Base-by-base conservation (phyloP, 257 asterid species). In the Solanum chaucha region DNA sequence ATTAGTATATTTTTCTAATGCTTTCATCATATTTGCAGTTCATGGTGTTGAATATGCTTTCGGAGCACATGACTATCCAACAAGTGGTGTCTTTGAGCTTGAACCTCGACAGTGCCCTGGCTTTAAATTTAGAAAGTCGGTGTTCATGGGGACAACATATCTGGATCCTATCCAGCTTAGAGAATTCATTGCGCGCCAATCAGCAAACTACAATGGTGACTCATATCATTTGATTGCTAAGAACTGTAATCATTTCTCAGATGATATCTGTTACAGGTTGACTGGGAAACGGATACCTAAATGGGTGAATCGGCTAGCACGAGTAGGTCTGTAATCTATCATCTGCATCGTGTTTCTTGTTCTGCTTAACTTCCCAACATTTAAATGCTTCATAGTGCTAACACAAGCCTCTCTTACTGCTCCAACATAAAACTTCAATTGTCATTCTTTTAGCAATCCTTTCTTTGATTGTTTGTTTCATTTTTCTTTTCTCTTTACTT, bases 261-360 rank as follows among this genome's bases (percentile, higher is more conserved):
- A 91, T 86, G 99, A 96, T 81, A 87, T 92, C 74, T 94, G 99
- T 90, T 86, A 85, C 97, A 93, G 91, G 90, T 86, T 96, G 90
- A 96, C 99, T 1, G 94, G 96, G 77, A 94, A 90, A 24, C 90
- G 87, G 61, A 93, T 94, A 40, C 99, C 99, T 61, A 93, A 93
- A 88, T 96, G 99, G 99, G 95, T 96, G 35, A 96, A 96, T 86
- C 95, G 99, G 35, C 95, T 95, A 1, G 99, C 99, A 83, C 91
- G 91, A 87, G 92, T 96, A 90, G 99, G 98, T 95, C n/a, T 10
- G 46, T 64, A 10, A 38, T 41, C 8, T 28, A 48, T 14, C 40
- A 81, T 81, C 68, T 28, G n/a, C 85, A 15, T 35, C 12, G 3
- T 46, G 68, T 46, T 48, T 81, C 44, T 48, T 46, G 19, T 80